Evolutionary conservation across 352 stramenopile genomes (phyloP).

Genomic region (Globisporangium orthogonon): DNA sequence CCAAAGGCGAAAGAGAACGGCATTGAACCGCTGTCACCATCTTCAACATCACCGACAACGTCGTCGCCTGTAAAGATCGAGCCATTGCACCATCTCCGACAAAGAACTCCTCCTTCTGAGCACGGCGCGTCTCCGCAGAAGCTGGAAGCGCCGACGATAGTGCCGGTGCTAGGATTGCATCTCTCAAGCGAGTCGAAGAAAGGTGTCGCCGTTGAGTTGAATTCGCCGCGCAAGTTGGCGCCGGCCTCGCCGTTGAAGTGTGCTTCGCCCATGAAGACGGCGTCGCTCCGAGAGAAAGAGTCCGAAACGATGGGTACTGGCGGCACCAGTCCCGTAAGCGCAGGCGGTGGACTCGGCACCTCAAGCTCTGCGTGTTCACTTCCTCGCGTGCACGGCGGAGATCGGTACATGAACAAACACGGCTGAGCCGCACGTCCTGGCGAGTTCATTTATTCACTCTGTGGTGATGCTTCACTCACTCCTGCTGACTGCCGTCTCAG

Average conservation of each 20-base stretch:
- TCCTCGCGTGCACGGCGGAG: slow-evolving; percentile 43
- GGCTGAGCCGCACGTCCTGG: background rate
- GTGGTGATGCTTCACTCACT: background rate
- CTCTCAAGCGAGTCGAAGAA: slow-evolving; percentile 1
- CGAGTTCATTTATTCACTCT: background rate
- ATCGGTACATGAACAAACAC: slow-evolving; percentile 41
- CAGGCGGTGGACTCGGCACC: background rate
- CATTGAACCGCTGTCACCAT: background rate
- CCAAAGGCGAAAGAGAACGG: slow-evolving; percentile 17
- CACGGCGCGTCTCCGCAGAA: slow-evolving; percentile 4
- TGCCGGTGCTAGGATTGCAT: background rate
- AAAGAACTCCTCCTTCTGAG: slow-evolving; percentile 1
- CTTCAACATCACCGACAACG: background rate
- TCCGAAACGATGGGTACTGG: background rate
- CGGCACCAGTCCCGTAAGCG: background rate
- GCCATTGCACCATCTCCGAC: slow-evolving; percentile 13
- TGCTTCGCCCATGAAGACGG: slow-evolving; percentile 10
- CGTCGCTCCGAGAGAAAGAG: slow-evolving; percentile 12
- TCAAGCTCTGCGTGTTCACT: slow-evolving; percentile 24
- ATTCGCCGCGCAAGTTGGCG: background rate
- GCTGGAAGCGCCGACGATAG: slow-evolving; percentile 3
- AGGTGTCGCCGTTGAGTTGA: background rate
- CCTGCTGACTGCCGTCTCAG: background rate
- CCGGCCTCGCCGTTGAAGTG: background rate
- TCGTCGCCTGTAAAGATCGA: slow-evolving; percentile 32